Evolutionary conservation across 441 rosid species (phyloP).

Genomic region (Sinapis alba): DNA sequence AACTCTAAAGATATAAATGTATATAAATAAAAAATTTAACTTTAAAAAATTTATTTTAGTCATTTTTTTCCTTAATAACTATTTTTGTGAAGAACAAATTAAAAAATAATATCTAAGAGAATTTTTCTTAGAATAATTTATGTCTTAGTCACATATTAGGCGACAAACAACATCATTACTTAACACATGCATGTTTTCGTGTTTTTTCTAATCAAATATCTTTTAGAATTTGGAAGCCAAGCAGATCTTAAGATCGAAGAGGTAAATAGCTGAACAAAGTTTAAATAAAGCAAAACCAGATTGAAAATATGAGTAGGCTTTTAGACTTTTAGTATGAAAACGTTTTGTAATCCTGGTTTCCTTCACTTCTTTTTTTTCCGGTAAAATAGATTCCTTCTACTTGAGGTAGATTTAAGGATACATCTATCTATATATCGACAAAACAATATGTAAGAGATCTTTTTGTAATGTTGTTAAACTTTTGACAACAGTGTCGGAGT

Average conservation of each 20-base stretch:
- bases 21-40: too few species aligned
- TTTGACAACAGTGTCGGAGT: conserved; percentile 67
- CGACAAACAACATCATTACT: neutral
- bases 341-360: neutral
- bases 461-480: conserved; percentile 10
- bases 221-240: neutral
- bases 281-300: conserved; percentile 18
- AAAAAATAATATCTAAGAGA: too few species aligned
- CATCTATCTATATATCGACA: neutral
- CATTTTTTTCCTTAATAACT: too few species aligned
- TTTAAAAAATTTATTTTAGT: too few species aligned
- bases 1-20: too few species aligned
- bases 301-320: neutral
- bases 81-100: too few species aligned
- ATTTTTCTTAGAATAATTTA: conserved; percentile 11
- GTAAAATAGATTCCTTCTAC: conserved; percentile 7
- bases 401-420: neutral
- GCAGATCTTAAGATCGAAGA: neutral
- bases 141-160: conserved; percentile 8
- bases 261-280: neutral
- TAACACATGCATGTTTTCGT: too few species aligned
- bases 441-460: neutral
- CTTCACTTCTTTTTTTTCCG: neutral
- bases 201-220: too few species aligned
- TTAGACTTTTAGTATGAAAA: neutral